A percentile compares a stretch with the other conserved stretches of the same genome.
Conservation (phyloP, 768 basidiomycete species). For the Udeniomyces megalosporus region DNA sequence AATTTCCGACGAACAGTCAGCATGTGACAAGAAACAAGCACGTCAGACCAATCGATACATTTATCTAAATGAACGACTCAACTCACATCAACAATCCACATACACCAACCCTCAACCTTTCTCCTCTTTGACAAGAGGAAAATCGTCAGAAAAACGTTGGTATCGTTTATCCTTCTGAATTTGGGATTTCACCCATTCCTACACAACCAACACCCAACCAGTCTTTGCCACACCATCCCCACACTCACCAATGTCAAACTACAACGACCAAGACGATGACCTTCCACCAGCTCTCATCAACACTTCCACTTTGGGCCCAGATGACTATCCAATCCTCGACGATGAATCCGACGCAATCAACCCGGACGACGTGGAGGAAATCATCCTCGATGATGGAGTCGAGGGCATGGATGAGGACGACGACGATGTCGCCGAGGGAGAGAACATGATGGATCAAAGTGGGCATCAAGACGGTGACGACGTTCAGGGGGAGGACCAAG, state of each 20-base stretch:
- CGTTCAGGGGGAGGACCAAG: slow-evolving; percentile 2
- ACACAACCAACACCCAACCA: background rate
- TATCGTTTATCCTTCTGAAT: too few relatives aligned
- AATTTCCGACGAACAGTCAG: background rate
- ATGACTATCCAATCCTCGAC: slow-evolving; percentile 11
- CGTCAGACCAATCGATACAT: background rate
- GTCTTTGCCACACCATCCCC: background rate
- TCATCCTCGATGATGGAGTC: slow-evolving; percentile 20
- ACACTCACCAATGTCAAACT: background rate
- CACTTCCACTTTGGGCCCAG: background rate
- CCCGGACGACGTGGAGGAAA: slow-evolving; percentile 17
- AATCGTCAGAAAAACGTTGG: too few relatives aligned
- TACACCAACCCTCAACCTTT: too few relatives aligned
- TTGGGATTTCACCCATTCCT: too few relatives aligned
- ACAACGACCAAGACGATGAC: background rate
- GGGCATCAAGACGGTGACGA: slow-evolving; percentile 41
- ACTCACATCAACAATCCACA: too few relatives aligned
- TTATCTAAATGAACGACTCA: background rate
- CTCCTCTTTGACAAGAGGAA: too few relatives aligned
- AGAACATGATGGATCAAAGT: slow-evolving; percentile 22
- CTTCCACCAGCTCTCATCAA: background rate
- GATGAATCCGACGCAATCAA: slow-evolving; percentile 8
- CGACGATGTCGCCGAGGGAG: slow-evolving; percentile 40
- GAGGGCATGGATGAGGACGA: slow-evolving; percentile 24
- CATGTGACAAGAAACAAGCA: background rate